These are phyloP conservation scores for Xylaria multiplex DNA, from an alignment of 2,329 filamentous ascomycete genomes.

Conservation along the genomic window DNA sequence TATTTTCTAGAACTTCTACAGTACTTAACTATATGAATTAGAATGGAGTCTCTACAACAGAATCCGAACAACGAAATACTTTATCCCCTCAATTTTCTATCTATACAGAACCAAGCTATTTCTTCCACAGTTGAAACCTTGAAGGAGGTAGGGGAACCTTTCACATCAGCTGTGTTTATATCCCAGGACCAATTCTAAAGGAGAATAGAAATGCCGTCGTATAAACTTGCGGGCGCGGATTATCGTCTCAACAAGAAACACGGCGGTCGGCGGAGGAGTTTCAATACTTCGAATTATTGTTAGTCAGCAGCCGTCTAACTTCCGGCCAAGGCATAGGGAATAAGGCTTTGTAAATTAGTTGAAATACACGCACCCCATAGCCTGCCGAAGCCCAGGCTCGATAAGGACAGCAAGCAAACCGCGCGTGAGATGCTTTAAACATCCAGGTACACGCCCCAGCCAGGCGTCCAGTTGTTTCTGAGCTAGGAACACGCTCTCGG, in stretches of 20 bases:
- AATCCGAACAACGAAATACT: no score
- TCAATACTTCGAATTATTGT: slow-evolving; percentile 15
- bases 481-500: slow-evolving; percentile 23
- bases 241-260: slow-evolving; percentile 13
- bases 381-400: slow-evolving; percentile 22
- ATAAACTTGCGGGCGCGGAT: slow-evolving; percentile 22
- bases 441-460: slow-evolving; percentile 6
- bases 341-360: background rate
- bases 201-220: slow-evolving; percentile 13
- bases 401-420: slow-evolving; percentile 22
- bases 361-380: slow-evolving; percentile 26
- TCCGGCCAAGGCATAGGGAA: background rate
- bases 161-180: background rate
- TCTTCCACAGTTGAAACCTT: no score
- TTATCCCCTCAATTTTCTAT: no score
- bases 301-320: background rate
- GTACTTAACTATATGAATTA: no score
- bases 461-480: slow-evolving; percentile 18
- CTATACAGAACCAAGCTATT: no score
- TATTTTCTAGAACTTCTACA: no score
- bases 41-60: no score
- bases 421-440: slow-evolving; percentile 8
- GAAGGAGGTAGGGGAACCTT: no score
- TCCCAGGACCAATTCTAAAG: background rate
- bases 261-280: slow-evolving; percentile 3